Base-by-base conservation (phyloP, 495 filamentous ascomycete genomes). In the Pseudevernia furfuracea region DNA sequence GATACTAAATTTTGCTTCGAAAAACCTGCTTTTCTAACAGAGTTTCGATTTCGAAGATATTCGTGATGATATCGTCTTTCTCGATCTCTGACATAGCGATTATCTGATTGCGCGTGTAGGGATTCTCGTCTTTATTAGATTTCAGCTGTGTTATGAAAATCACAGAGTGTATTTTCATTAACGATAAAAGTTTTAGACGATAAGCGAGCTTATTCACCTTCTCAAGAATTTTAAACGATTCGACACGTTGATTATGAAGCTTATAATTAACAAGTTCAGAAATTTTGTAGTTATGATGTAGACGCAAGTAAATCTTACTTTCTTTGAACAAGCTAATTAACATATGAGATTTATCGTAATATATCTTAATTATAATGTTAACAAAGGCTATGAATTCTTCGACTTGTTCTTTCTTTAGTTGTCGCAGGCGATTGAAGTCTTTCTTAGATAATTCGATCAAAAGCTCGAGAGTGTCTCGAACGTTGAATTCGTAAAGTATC, bases 351-450 rank as follows among this genome's bases (percentile, higher is more conserved):
- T 61, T 30, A 39, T 52, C 6, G 23, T 48, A 61, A 61, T 46
- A 48, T 28, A 53, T 34, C 11, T 49, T 36, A 2, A 61, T 21
- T 46, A 49, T 61, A 61, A 36, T 62, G 17, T 34, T 49, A 55
- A 12, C 23, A 11, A 61, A 46, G 32, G 7, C 21, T 30, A 61
- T 49, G 10, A 1, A 4, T 11, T 36, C 15, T 14, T 34, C 19
- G 3, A 28, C 3, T 52, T 46, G 14, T 34, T 46, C 17, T 21
- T 21, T 3, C 7, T 59, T 44, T 58, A 39, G 23, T 23, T 56
- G 32, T 59, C 28, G 28, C 59, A 58, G 23, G 5, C 25, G 32
- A 64, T 1, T 58, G 28, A 64, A 59, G 3, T 41, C 30, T 43
- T 43, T 28, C 6, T 28, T 3, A 1, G 30, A 46, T 11, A 61